phyloP scores from a whole-genome alignment of 1,284 basidiomycete species.

The Tylopilus sp. region DNA sequence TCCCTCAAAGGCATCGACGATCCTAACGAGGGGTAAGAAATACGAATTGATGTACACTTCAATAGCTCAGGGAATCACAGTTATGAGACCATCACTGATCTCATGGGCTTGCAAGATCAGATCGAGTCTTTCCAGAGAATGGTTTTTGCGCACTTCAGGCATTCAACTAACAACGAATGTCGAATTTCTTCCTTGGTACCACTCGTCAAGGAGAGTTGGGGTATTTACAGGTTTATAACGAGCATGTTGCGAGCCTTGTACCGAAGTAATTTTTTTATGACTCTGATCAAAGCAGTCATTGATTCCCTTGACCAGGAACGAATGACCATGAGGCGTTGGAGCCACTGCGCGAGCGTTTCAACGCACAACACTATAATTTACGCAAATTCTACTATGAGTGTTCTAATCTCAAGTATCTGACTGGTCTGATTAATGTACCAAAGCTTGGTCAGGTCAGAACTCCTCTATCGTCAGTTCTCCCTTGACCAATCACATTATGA shows the following conservation, averaged over 20 bases:
- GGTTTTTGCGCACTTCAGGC: slow-evolving; percentile 89
- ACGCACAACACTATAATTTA: slow-evolving; percentile 84
- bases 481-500: background rate
- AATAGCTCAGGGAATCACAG: slow-evolving; percentile 41
- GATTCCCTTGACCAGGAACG: slow-evolving; percentile 55
- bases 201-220: slow-evolving; percentile 95
- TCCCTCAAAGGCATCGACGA: slow-evolving; percentile 95
- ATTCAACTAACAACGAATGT: slow-evolving; percentile 91
- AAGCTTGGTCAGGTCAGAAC: slow-evolving; percentile 80
- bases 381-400: slow-evolving; percentile 98
- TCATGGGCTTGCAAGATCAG: slow-evolving; percentile 95
- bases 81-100: slow-evolving; percentile 93
- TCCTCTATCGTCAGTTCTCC: background rate
- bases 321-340: slow-evolving; percentile 84
- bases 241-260: slow-evolving; percentile 97
- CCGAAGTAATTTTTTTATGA: slow-evolving; percentile 57
- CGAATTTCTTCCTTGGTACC: slow-evolving; percentile 92
- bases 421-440: slow-evolving; percentile 93
- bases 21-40: slow-evolving; percentile 91
- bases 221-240: slow-evolving; percentile 95
- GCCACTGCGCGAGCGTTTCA: slow-evolving; percentile 81
- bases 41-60: slow-evolving; percentile 3
- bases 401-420: slow-evolving; percentile 94
- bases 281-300: slow-evolving; percentile 1
- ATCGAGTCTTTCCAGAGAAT: slow-evolving; percentile 97